phyloP scores from a whole-genome alignment of 1,284 basidiomycete genomes.

The Sporisorium exsertum region DNA sequence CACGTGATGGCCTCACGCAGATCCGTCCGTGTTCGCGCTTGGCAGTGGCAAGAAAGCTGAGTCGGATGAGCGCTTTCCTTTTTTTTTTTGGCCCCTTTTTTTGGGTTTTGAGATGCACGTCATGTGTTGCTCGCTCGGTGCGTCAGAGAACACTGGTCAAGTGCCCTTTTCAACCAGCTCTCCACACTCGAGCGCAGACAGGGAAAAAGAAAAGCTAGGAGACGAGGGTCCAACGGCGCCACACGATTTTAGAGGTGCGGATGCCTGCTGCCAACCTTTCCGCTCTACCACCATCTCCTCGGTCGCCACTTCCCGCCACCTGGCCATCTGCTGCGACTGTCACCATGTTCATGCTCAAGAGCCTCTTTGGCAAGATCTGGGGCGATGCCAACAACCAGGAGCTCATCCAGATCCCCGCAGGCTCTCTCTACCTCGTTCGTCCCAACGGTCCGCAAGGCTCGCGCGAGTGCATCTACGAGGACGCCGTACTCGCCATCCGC shows the following conservation, averaged over 20 bases:
- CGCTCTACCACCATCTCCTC: constrained; percentile 21
- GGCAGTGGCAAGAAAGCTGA: constrained; percentile 13
- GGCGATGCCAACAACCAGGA: constrained; percentile 70
- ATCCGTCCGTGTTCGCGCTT: constrained; percentile 5
- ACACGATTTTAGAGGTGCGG: neutral
- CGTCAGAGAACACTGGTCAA: constrained; percentile 12
- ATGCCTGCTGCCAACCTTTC: constrained; percentile 11
- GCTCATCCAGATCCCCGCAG: constrained; percentile 91
- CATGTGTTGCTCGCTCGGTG: constrained; percentile 14
- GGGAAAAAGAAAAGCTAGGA: neutral
- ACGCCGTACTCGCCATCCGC: constrained; percentile 93
- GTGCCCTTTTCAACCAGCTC: constrained; percentile 10
- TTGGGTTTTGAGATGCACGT: constrained; percentile 9
- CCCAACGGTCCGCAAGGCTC: constrained; percentile 89
- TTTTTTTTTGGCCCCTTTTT: neutral
- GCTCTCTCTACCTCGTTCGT: constrained; percentile 89
- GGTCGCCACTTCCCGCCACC: neutral
- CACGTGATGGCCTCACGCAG: constrained; percentile 2
- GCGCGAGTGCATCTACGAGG: constrained; percentile 98
- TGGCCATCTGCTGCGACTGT: neutral
- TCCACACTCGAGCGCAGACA: constrained; percentile 14
- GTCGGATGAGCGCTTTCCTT: constrained; percentile 1
- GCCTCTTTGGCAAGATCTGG: constrained; percentile 91
- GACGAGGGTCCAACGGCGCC: constrained; percentile 7
- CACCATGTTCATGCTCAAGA: constrained; percentile 82